A percentile compares a stretch with the other conserved stretches of the same genome.
These are phyloP conservation scores for Haematococcus sp. DNA, from an alignment of 139 green algal species.

Conservation along the genomic window DNA sequence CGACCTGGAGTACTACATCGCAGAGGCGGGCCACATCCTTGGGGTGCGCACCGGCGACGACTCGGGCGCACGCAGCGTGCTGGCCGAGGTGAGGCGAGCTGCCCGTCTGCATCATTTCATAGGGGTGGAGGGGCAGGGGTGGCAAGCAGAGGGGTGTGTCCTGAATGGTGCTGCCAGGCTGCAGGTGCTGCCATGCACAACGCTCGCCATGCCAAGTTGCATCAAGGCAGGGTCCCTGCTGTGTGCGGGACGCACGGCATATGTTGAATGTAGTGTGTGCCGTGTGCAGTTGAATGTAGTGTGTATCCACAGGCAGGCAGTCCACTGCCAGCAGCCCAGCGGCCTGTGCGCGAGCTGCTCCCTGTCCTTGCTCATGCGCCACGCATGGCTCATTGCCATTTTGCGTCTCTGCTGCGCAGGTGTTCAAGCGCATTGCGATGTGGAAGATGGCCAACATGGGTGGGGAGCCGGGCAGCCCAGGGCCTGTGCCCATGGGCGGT, in stretches of 20 bases:
- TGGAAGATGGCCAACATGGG: conserved; percentile 61
- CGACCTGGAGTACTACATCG: conserved; percentile 77
- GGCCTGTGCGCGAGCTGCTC: no score
- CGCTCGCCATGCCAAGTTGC: neutral
- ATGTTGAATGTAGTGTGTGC: no score
- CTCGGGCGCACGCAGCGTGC: conserved; percentile 23
- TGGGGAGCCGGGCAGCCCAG: conserved; percentile 11
- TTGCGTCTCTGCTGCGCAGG: conserved; percentile 38
- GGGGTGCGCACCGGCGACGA: conserved; percentile 42
- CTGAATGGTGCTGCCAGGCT: neutral
- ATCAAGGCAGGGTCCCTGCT: conserved; percentile 18
- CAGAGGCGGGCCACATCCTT: conserved; percentile 63
- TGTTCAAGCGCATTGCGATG: conserved; percentile 59
- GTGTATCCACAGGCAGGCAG: no score
- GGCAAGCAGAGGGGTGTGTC: neutral
- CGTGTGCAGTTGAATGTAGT: no score
- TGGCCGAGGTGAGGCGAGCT: neutral
- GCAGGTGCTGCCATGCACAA: neutral
- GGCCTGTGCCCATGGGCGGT: neutral
- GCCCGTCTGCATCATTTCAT: neutral
- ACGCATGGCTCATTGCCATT: no score
- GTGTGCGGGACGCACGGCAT: no score
- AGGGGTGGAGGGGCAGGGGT: neutral
- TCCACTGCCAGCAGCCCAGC: no score
- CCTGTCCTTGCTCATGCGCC: neutral